Percentiles rank a stretch among this genome's conserved stretches.
Conservation (phyloP, 441 rosid species). For the Populus hybrid region DNA sequence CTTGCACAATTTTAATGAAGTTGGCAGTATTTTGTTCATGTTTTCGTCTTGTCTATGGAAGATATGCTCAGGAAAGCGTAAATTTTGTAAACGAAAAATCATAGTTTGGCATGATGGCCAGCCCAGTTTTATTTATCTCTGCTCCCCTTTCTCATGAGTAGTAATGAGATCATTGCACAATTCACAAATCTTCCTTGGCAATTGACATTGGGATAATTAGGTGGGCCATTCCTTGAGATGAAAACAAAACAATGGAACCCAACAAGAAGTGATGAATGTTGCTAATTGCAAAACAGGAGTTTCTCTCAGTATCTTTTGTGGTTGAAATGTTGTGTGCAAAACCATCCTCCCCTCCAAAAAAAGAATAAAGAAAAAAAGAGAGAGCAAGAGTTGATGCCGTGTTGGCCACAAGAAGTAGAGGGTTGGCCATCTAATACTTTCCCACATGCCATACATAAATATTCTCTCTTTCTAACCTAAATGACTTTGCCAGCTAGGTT, state of each 20-base stretch:
- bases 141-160: neutral
- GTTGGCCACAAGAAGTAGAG: neutral
- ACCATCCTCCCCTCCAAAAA: no score
- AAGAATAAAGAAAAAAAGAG: no score
- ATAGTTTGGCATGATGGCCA: no score
- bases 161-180: neutral
- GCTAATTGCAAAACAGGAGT: neutral
- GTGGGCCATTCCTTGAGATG: neutral
- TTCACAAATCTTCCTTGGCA: neutral
- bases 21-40: neutral
- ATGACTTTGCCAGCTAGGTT: neutral
- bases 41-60: neutral
- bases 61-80: neutral
- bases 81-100: no score
- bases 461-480: no score
- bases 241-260: neutral
- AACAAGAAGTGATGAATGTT: neutral
- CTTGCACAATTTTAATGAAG: neutral
- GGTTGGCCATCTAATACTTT: no score
- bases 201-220: neutral
- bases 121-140: neutral
- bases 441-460: no score
- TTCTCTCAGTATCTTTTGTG: neutral
- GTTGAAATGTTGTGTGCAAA: neutral
- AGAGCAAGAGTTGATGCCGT: neutral